phyloP scores from a whole-genome alignment of 106 monocot species.

The Dioscorea dumetorum region DNA sequence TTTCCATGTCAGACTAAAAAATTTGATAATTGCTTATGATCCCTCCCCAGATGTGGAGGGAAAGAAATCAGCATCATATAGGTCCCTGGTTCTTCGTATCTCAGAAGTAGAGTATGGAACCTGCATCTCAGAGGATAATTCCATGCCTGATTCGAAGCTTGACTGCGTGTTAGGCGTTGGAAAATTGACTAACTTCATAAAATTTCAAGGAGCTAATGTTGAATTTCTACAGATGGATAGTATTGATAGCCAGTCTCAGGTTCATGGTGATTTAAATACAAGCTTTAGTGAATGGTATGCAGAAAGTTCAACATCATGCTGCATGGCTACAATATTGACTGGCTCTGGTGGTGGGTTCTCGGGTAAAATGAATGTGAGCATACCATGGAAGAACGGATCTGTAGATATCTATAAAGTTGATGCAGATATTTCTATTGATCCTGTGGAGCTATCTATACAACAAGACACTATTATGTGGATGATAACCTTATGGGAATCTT shows the following conservation, averaged over 20 bases:
- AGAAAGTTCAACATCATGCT: constrained; percentile 13
- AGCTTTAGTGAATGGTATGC: constrained; percentile 22
- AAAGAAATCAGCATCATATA: constrained; percentile 17
- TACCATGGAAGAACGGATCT: constrained; percentile 93
- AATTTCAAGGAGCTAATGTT: constrained; percentile 57
- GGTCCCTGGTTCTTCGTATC: constrained; percentile 66
- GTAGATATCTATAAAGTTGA: constrained; percentile 65
- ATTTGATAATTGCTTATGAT: constrained; percentile 82
- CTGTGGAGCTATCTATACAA: constrained; percentile 56
- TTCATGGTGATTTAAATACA: constrained; percentile 15
- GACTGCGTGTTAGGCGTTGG: constrained; percentile 32
- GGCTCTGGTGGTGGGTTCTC: constrained; percentile 64
- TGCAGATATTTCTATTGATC: constrained; percentile 74
- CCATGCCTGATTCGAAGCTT: constrained; percentile 4
- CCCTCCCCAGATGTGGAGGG: constrained; percentile 34
- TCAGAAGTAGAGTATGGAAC: constrained; percentile 85
- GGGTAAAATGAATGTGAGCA: constrained; percentile 74
- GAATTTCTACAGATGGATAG: constrained; percentile 74
- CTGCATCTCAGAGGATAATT: constrained; percentile 47
- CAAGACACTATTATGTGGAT: constrained; percentile 61
- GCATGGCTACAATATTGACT: constrained; percentile 40
- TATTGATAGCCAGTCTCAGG: constrained; percentile 9
- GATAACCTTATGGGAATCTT: constrained; percentile 44
- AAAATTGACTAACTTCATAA: constrained; percentile 83
- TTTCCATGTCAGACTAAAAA: constrained; percentile 73